Percentiles rank a stretch among this genome's conserved stretches.
These are phyloP conservation scores for Cercophora scortea DNA, from an alignment of 495 filamentous ascomycete species.

Conservation along the genomic window DNA sequence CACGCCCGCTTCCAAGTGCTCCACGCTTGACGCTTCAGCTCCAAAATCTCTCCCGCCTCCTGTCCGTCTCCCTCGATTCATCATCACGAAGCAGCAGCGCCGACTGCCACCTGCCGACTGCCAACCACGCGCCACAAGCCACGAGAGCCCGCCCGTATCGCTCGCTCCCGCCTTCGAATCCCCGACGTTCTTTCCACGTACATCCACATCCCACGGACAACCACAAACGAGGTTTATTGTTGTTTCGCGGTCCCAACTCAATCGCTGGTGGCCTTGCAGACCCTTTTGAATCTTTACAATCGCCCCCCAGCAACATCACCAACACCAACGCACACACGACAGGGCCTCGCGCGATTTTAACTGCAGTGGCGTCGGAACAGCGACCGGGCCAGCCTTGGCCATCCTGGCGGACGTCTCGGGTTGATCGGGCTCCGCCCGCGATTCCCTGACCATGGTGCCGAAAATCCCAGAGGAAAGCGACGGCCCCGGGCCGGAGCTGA, in stretches of 20 bases:
- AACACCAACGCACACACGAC: background rate
- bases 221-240: background rate
- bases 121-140: background rate
- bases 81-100: background rate
- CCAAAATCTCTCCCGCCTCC: conserved; percentile 15
- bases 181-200: background rate
- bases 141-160: background rate
- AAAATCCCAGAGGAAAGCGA: conserved; percentile 37
- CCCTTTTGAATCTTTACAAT: too few relatives aligned
- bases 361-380: conserved; percentile 16
- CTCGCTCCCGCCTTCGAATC: background rate
- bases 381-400: conserved; percentile 27
- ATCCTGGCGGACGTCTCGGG: conserved; percentile 37
- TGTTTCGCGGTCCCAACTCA: too few relatives aligned
- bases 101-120: background rate
- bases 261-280: too few relatives aligned
- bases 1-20: too few relatives aligned
- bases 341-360: background rate
- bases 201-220: background rate
- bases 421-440: conserved; percentile 45
- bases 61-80: background rate
- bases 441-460: conserved; percentile 35
- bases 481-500: conserved; percentile 25
- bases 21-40: background rate
- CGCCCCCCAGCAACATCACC: too few relatives aligned